Evolutionary conservation across 2,329 filamentous ascomycete genomes (phyloP), one percentile per base, ranked within the genome.

Genomic region (Hypoxylon sp.): DNA sequence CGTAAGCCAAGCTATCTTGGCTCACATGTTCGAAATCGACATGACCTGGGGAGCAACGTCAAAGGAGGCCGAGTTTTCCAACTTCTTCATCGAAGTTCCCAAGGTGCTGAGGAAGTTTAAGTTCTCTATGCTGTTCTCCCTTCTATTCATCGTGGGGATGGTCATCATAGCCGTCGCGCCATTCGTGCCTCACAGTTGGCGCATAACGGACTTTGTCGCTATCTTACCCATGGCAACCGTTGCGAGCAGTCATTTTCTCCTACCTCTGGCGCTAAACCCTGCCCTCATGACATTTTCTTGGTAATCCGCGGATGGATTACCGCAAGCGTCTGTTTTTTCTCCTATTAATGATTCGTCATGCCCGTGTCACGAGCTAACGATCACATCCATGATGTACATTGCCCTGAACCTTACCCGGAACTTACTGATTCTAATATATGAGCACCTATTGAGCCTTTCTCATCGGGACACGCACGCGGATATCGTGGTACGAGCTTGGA

Each of bases 11-110:
- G 93, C 93, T 1, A 83, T 97, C 34, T 80, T 96, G 49, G 86
- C 89, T 3, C 93, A 97, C 82, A 93, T 96, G 87, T 92, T 96
- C 77, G 89, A 92, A 81, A 89, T 95, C 76, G 87, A 96, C 80
- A 95, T 96, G 90, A 88, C 87, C 2, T 96, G 93, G 93, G 93
- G 93, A 55, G 89, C 93, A 1, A 97, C 93, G 0, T 87, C 90
- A 43, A 97, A 97, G 81, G 93, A 97, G 81, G 88, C 88, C 53
- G 91, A 93, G 74, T 90, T 91, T 75, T 90, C 91, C 25, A 92
- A 93, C 79, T 97, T 97, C 81, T 95, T 94, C 81, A 91, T 93
- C 66, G 93, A 96, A 77, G 87, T 94, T 17, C 91, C 91, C 34
- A 91, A 91, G 77, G 91, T 97, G 43, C 78, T 95, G 73, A 91